Evolutionary conservation across 2,329 filamentous ascomycete genomes (phyloP).

Genomic region (Sclerotinia subarctica): DNA sequence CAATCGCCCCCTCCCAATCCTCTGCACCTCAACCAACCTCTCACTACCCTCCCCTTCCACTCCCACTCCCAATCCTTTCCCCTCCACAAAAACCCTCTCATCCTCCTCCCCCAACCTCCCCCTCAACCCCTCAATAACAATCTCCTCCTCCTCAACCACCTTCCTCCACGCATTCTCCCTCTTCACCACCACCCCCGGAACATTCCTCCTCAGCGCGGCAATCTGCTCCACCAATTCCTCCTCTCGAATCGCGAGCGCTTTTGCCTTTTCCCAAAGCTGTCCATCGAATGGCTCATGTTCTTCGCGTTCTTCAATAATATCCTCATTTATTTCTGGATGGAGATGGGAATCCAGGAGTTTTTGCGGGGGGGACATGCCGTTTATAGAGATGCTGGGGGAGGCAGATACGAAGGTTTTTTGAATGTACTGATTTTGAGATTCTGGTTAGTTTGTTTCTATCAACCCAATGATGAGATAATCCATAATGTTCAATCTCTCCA

Average conservation of each 20-base stretch:
- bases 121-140: slow-evolving; percentile 25
- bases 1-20: slow-evolving; percentile 48
- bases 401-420: slow-evolving; percentile 57
- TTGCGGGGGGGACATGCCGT: slow-evolving; percentile 48
- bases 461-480: not conserved
- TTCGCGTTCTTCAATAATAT: slow-evolving; percentile 35
- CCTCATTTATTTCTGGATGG: slow-evolving; percentile 34
- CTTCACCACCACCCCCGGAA: slow-evolving; percentile 27
- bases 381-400: slow-evolving; percentile 59
- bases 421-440: slow-evolving; percentile 51
- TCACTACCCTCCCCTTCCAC: slow-evolving; percentile 36
- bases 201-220: slow-evolving; percentile 42
- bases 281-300: slow-evolving; percentile 60
- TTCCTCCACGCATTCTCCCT: slow-evolving; percentile 27
- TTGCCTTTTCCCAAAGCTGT: slow-evolving; percentile 56
- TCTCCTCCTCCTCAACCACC: slow-evolving; percentile 29
- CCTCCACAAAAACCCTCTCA: slow-evolving; percentile 21
- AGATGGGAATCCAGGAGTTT: slow-evolving; percentile 37
- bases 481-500: too few species aligned
- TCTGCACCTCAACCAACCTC: slow-evolving; percentile 48
- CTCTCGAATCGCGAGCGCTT: slow-evolving; percentile 59
- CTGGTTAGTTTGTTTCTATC: not conserved
- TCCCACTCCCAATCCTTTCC: slow-evolving; percentile 18
- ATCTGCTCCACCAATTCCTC: slow-evolving; percentile 64
- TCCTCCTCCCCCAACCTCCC: slow-evolving; percentile 23